These are phyloP conservation scores for Aspergillus fructus DNA, from an alignment of 2,329 filamentous ascomycete genomes.

Conservation along the genomic window DNA sequence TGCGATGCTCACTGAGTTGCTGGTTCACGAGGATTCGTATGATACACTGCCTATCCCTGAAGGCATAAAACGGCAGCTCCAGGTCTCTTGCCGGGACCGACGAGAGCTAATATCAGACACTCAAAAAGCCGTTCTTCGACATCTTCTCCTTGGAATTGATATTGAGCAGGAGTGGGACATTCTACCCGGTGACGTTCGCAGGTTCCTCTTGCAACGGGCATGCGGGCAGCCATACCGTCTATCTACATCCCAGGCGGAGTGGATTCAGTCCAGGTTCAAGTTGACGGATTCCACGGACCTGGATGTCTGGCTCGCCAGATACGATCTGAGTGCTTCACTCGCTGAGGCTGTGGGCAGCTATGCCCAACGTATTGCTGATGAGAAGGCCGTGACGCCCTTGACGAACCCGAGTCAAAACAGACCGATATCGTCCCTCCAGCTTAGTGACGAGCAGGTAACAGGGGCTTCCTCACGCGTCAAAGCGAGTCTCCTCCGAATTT, in stretches of 20 bases:
- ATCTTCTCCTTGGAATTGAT: conserved; percentile 15
- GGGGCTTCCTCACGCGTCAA: conserved; percentile 16
- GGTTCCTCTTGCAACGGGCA: conserved; percentile 40
- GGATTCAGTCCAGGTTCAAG: background rate
- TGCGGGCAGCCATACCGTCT: conserved; percentile 39
- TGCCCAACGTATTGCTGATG: background rate
- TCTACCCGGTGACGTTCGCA: background rate
- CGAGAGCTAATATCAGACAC: background rate
- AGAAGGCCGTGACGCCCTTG: background rate
- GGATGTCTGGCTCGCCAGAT: background rate
- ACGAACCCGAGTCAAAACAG: background rate
- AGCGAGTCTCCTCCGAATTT: conserved; percentile 40
- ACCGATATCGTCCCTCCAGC: background rate
- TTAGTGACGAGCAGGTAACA: background rate
- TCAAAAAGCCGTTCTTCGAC: conserved; percentile 8
- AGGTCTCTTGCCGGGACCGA: background rate
- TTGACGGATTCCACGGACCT: background rate
- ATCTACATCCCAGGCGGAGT: conserved; percentile 31
- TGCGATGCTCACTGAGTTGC: conserved; percentile 29
- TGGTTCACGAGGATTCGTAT: conserved; percentile 30
- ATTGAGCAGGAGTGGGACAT: conserved; percentile 16
- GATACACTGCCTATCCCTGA: conserved; percentile 11
- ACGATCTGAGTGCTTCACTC: background rate
- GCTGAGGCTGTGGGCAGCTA: background rate
- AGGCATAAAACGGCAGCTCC: conserved; percentile 20